Base-by-base conservation (phyloP, 768 basidiomycete species). In the Lactarius tabidus region DNA sequence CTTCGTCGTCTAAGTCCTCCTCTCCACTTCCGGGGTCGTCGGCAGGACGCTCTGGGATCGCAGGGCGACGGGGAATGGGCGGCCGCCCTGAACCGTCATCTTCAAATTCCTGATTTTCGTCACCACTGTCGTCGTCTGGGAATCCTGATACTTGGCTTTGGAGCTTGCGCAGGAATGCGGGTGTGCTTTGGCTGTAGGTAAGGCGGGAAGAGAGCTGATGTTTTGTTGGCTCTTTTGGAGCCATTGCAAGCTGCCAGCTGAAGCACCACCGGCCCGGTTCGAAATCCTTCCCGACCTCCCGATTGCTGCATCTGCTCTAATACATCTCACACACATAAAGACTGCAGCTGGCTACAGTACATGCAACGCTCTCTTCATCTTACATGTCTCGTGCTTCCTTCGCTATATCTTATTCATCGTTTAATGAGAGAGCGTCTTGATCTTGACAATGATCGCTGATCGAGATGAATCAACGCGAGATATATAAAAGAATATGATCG, bases 121-220 rank as follows among this genome's bases (percentile, higher is more conserved):
- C 81, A 26, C 6, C 48, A 18, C 59, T 61, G 15, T 84, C 80
- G 36, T 83, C 80, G 18, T 81, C 73, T 20, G 74, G 72, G n/a
- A 78, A 71, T 14, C 89, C 90, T 4, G 83, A 81, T 61, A 89
- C 77, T 36, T 79, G 81, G 67, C 85, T 84, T 67, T 90, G 83
- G 35, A 92, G 77, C 69, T 84, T 86, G 66, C 80, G 83, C 17
- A 91, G 77, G 73, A 91, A 91, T 1, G 81, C 75, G 3, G 90
- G 90, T 0, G 81, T 84, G 28, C 80, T 77, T 39, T 82, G 79
- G 68, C 79, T 81, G 74, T 91, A 91, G 3, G 85, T 74, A 20
- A 91, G 82, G 48, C 84, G 80, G 2, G 89, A 85, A 10, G 90
- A 91, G 51, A 91, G 80, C 67, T 91, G 90, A 56, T 85, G 81